Percentiles rank a stretch among this genome's conserved stretches.
phyloP scores from a whole-genome alignment of 306 rosid species.

The Cucurbita pepo region DNA sequence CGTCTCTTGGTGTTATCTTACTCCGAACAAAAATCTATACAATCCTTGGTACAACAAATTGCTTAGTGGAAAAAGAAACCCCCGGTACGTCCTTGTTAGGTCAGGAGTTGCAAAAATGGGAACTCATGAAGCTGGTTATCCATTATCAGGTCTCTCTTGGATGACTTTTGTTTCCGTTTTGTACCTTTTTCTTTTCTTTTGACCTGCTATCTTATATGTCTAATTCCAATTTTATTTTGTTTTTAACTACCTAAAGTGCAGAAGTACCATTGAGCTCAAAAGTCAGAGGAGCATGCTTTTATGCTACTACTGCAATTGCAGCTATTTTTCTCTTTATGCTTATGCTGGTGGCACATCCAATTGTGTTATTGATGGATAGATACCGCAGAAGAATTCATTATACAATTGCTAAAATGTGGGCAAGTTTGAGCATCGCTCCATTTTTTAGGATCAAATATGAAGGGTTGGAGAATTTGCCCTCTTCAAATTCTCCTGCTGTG shows the following conservation, averaged over 20 bases:
- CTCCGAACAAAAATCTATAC: constrained; percentile 14
- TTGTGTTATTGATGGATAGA: constrained; percentile 46
- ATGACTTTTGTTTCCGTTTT: constrained; percentile 1
- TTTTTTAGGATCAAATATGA: constrained; percentile 47
- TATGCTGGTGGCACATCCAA: constrained; percentile 71
- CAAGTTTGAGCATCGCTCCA: constrained; percentile 41
- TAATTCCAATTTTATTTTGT: not conserved
- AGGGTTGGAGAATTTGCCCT: constrained; percentile 83
- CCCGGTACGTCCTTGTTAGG: constrained; percentile 31
- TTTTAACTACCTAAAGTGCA: constrained; percentile 25
- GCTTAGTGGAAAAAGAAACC: constrained; percentile 11
- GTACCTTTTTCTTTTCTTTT: not conserved
- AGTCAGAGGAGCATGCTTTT: constrained; percentile 66
- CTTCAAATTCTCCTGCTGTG: constrained; percentile 65
- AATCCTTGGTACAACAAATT: constrained; percentile 11
- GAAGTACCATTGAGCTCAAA: constrained; percentile 41
- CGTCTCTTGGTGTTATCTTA: constrained; percentile 9
- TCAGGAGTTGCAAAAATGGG: constrained; percentile 46
- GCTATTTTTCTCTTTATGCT: constrained; percentile 53
- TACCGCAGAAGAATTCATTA: constrained; percentile 53
- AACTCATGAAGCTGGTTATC: constrained; percentile 22
- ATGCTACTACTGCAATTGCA: constrained; percentile 29
- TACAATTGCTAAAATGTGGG: constrained; percentile 76
- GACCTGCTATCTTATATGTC: not conserved
- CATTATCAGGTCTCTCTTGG: constrained; percentile 40